Conservation (phyloP, 2,329 filamentous ascomycete species). For the Anthostomella pinea region DNA sequence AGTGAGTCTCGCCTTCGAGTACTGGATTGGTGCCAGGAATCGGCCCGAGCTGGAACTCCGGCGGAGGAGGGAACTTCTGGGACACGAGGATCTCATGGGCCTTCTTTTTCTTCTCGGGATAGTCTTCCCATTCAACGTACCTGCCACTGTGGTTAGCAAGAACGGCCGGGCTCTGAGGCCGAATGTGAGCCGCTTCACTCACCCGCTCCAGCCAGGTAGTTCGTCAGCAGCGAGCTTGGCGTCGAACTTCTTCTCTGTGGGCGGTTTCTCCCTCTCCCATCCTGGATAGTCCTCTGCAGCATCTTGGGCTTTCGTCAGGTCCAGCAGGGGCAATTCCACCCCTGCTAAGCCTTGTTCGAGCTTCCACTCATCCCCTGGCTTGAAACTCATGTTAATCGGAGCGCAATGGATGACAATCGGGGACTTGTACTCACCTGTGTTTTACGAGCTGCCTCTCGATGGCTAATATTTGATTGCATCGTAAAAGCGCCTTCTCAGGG, state of each 20-base stretch:
- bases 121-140: constrained; percentile 69
- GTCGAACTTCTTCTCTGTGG: constrained; percentile 10
- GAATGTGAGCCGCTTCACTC: constrained; percentile 4
- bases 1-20: constrained; percentile 48
- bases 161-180: no score
- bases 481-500: no score
- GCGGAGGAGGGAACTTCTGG: constrained; percentile 49
- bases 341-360: constrained; percentile 22
- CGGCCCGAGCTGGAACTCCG: constrained; percentile 55
- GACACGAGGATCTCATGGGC: constrained; percentile 53
- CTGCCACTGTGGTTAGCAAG: constrained; percentile 31
- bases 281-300: not conserved
- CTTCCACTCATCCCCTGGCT: constrained; percentile 24
- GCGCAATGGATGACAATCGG: no score
- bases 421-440: no score
- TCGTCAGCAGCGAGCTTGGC: constrained; percentile 21
- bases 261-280: not conserved
- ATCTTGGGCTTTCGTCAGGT: constrained; percentile 17
- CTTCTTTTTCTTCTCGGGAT: constrained; percentile 63
- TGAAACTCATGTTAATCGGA: not conserved
- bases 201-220: constrained; percentile 20
- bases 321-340: constrained; percentile 20
- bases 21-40: constrained; percentile 58
- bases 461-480: no score
- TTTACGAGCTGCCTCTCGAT: no score